Evolutionary conservation across 2,329 filamentous ascomycete species (phyloP).

Genomic region (Dryadomyces sulphureus): DNA sequence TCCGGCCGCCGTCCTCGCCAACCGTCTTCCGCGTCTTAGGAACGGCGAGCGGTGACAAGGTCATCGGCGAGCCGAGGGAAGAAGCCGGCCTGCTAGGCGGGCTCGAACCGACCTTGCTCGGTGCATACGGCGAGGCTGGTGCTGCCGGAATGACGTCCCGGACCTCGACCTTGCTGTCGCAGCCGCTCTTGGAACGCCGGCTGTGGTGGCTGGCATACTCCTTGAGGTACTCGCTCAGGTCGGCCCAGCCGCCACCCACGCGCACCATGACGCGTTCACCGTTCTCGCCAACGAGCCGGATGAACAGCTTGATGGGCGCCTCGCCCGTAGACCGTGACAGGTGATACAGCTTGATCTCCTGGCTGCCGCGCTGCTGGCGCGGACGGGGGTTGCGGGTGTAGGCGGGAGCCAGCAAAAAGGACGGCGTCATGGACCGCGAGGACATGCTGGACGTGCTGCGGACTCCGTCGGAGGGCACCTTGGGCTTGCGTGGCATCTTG

Average conservation of each 20-base stretch:
- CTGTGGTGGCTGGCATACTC: constrained; percentile 90
- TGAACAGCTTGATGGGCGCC: constrained; percentile 85
- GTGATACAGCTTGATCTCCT: constrained; percentile 85
- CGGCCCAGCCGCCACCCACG: constrained; percentile 95
- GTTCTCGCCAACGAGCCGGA: constrained; percentile 77
- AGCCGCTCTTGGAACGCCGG: constrained; percentile 39
- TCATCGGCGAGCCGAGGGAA: constrained; percentile 20
- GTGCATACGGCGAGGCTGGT: neutral
- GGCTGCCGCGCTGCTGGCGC: constrained; percentile 33
- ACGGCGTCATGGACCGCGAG: constrained; percentile 46
- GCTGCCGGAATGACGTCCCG: constrained; percentile 22
- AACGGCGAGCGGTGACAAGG: constrained; percentile 34
- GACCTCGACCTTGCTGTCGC: constrained; percentile 42
- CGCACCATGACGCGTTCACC: constrained; percentile 95
- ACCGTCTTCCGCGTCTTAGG: constrained; percentile 37
- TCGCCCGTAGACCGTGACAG: constrained; percentile 71
- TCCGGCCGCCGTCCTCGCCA: constrained; percentile 17
- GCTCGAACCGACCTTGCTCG: constrained; percentile 16
- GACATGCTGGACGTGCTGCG: constrained; percentile 35
- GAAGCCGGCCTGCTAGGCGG: constrained; percentile 21
- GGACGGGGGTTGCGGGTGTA: constrained; percentile 31
- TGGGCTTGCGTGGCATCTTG: constrained; percentile 27
- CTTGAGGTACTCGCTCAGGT: constrained; percentile 84
- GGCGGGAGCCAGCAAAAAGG: constrained; percentile 55
- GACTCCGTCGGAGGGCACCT: constrained; percentile 12